Base-by-base conservation (phyloP, 441 rosid species). In the Metrosideros polymorpha region DNA sequence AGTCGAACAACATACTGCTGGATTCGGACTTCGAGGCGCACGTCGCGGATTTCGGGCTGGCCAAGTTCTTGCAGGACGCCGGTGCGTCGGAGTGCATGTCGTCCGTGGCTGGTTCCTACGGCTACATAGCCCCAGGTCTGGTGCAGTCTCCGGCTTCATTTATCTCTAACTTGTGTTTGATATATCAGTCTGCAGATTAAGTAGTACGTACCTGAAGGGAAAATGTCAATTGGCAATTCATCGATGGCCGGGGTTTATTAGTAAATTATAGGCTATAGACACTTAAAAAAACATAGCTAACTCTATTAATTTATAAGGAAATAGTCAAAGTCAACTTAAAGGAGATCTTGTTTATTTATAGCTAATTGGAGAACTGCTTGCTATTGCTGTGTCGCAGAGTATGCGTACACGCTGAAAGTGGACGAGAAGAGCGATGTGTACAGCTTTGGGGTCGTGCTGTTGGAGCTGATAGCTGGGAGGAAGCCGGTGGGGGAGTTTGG, bases 61-160 rank as follows among this genome's bases (percentile, higher is more conserved):
- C 98, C 30, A 97, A 96, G 94, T 95, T 97, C 93, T 88, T 97
- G 84, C 95, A 92, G 75, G 96, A 91, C 30, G 90, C 97, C 19
- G 97, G 95, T 71, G 93, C 95, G 43, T 97, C 99, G 0, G 97
- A 97, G 87, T 94, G 98, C 91, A 97, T 97, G 97, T 97, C 98
- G 25, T 87, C 95, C 15, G 90, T 97, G 6, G 99, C 98, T 35
- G 99, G 99, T 39, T 97, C 98, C 27, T 97, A 96, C 75, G 99
- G 99, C 35, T 97, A 97, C 93, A 97, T 96, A n/a, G 98, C 99
- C 0, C 99, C 99, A 91, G 98, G 99, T 97, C 88, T 7, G 76
- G 87, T 39, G n/a, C 32, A 13, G 32, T 6, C 32, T 56, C 24
- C 14, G 17, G 49, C 79, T 45, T 32, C 54, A 8, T 24, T 22